Percentiles rank a stretch among this genome's conserved stretches.
Conservation (phyloP, 225 moss, liverwort and hornwort genomes). For the Bryum argenteum region DNA sequence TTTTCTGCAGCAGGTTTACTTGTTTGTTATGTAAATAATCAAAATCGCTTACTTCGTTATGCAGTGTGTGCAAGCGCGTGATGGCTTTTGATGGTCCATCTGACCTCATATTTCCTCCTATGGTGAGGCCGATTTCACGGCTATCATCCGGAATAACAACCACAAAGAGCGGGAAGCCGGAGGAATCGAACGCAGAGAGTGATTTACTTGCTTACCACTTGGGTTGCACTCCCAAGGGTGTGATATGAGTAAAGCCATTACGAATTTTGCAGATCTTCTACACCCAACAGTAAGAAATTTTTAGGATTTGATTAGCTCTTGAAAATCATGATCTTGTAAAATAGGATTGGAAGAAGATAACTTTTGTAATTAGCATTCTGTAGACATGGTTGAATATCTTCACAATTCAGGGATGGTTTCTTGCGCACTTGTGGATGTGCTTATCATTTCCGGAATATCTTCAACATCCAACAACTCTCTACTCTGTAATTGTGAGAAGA, state of each 20-base stretch:
- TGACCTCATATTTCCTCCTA: constrained; percentile 77
- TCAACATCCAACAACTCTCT: no score
- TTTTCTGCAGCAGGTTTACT: constrained; percentile 1
- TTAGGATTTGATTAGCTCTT: no score
- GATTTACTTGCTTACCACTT: constrained; percentile 70
- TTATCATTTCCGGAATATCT: no score
- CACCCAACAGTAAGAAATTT: no score
- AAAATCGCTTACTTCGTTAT: not conserved
- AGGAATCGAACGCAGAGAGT: constrained; percentile 38
- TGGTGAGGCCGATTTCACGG: constrained; percentile 66
- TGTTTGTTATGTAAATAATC: not conserved
- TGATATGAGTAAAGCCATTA: constrained; percentile 6
- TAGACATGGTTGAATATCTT: no score
- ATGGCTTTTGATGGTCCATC: constrained; percentile 73
- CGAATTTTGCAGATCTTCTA: no score
- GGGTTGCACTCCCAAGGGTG: constrained; percentile 58
- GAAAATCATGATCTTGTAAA: no score
- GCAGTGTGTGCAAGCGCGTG: constrained; percentile 75
- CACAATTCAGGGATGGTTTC: no score
- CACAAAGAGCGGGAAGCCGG: constrained; percentile 46
- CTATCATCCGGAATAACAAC: constrained; percentile 25
- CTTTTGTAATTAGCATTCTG: no score
- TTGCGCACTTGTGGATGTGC: no score
- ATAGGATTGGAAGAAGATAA: no score
- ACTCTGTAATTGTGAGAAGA: no score